phyloP scores from a whole-genome alignment of 2,329 filamentous ascomycete genomes.

The Diplodia seriata region DNA sequence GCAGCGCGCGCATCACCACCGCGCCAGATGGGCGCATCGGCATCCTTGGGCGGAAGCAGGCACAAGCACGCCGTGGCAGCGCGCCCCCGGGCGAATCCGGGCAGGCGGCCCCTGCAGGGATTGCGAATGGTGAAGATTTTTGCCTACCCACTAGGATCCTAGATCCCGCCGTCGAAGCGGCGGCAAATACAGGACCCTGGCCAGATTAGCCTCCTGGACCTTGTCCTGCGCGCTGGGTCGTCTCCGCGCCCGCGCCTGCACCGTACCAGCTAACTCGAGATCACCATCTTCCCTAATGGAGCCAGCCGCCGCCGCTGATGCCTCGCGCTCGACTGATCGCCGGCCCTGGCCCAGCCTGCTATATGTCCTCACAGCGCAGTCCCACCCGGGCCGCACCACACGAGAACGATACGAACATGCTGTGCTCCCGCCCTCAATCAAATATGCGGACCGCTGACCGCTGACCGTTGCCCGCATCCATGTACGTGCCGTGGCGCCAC shows the following conservation, averaged over 20 bases:
- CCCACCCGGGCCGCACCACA: slow-evolving; percentile 17
- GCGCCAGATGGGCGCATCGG: background rate
- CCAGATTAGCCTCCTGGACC: slow-evolving; percentile 20
- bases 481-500: slow-evolving; percentile 20
- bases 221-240: slow-evolving; percentile 26
- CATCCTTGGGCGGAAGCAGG: slow-evolving; percentile 18
- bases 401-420: slow-evolving; percentile 30
- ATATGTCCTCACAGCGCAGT: slow-evolving; percentile 11
- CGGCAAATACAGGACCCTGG: slow-evolving; percentile 27
- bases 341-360: slow-evolving; percentile 1
- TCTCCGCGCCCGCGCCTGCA: slow-evolving; percentile 28
- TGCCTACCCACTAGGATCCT: slow-evolving; percentile 25
- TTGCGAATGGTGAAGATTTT: slow-evolving; percentile 23
- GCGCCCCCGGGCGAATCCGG: slow-evolving; percentile 15
- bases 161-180: slow-evolving; percentile 27
- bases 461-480: slow-evolving; percentile 26
- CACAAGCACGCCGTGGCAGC: slow-evolving; percentile 14
- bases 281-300: slow-evolving; percentile 31
- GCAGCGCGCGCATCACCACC: slow-evolving; percentile 5
- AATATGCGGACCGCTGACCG: slow-evolving; percentile 28
- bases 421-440: slow-evolving; percentile 27
- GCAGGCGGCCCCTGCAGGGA: slow-evolving; percentile 18
- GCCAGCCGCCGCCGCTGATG: slow-evolving; percentile 31
- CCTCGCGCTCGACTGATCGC: slow-evolving; percentile 28
- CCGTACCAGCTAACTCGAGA: slow-evolving; percentile 25